Evolutionary conservation across 2,329 filamentous ascomycete species (phyloP).

Genomic region (Microcera coccophila): DNA sequence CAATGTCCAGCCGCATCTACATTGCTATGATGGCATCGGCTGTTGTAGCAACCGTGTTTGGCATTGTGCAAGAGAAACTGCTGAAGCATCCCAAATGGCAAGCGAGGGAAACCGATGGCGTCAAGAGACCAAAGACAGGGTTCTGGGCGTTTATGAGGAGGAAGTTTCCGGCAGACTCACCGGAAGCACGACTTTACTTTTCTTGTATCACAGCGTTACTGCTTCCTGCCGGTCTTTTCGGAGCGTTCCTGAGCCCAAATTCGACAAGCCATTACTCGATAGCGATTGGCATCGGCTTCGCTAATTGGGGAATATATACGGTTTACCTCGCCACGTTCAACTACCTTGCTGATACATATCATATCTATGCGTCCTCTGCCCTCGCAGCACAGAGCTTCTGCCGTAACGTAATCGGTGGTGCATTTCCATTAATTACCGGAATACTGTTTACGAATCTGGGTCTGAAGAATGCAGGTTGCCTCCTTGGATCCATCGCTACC

Average conservation of each 20-base stretch:
- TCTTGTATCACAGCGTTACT: constrained; percentile 71
- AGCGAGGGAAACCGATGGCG: constrained; percentile 15
- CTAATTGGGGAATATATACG: constrained; percentile 81
- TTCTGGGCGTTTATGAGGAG: constrained; percentile 46
- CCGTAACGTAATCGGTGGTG: constrained; percentile 75
- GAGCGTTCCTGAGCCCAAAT: constrained; percentile 29
- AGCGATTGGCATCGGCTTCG: constrained; percentile 62
- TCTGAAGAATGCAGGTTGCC: constrained; percentile 64
- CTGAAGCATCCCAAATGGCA: constrained; percentile 44
- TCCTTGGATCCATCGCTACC: constrained; percentile 70
- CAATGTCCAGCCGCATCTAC: constrained; percentile 67
- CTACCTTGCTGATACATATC: constrained; percentile 85
- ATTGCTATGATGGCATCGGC: constrained; percentile 65
- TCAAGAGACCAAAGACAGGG: constrained; percentile 23
- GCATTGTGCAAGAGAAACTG: constrained; percentile 69
- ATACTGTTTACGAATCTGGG: constrained; percentile 71
- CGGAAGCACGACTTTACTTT: constrained; percentile 80
- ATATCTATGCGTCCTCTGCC: constrained; percentile 78
- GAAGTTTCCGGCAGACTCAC: constrained; percentile 49
- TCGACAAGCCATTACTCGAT: constrained; percentile 25
- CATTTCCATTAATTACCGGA: constrained; percentile 73
- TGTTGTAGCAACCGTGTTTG: constrained; percentile 62
- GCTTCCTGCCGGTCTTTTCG: constrained; percentile 73
- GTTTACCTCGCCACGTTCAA: constrained; percentile 90
- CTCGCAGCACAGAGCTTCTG: constrained; percentile 84